These are phyloP conservation scores for Coemansia sp. DNA, from an alignment of 192 early-diverging fungal species.

Conservation along the genomic window DNA sequence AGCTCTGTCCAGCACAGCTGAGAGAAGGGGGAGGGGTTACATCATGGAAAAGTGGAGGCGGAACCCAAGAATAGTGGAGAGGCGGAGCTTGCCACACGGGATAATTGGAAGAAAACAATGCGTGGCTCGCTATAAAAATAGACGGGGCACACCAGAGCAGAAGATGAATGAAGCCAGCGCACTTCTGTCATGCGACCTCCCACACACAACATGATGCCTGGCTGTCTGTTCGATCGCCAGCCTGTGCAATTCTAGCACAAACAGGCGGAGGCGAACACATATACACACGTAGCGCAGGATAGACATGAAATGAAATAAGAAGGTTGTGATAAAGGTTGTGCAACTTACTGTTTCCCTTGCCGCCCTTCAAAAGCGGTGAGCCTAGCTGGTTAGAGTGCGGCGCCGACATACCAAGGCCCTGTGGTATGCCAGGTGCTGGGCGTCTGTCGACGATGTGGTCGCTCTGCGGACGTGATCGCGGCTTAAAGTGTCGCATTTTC, in stretches of 20 bases:
- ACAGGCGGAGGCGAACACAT: neutral
- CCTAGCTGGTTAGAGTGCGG: neutral
- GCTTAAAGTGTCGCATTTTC: constrained; percentile 49
- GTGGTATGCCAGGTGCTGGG: constrained; percentile 9
- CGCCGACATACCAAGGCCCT: constrained; percentile 8
- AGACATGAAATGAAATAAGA: neutral
- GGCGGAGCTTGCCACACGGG: neutral
- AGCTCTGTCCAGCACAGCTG: neutral
- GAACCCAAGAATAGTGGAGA: neutral
- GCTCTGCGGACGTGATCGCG: constrained; percentile 46
- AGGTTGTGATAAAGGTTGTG: neutral
- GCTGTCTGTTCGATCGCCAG: neutral
- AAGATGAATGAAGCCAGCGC: neutral
- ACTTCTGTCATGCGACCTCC: neutral
- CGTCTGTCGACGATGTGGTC: constrained; percentile 40
- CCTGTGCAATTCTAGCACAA: neutral
- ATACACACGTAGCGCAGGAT: neutral
- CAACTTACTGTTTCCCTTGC: constrained; percentile 39
- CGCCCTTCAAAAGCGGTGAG: constrained; percentile 26
- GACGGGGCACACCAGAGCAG: neutral
- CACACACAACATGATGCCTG: neutral
- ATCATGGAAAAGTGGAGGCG: neutral
- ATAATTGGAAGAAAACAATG: neutral
- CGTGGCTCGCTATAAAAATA: neutral
- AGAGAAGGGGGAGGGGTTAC: neutral